phyloP scores from a whole-genome alignment of 495 filamentous ascomycete genomes.

The Tuber indicum region DNA sequence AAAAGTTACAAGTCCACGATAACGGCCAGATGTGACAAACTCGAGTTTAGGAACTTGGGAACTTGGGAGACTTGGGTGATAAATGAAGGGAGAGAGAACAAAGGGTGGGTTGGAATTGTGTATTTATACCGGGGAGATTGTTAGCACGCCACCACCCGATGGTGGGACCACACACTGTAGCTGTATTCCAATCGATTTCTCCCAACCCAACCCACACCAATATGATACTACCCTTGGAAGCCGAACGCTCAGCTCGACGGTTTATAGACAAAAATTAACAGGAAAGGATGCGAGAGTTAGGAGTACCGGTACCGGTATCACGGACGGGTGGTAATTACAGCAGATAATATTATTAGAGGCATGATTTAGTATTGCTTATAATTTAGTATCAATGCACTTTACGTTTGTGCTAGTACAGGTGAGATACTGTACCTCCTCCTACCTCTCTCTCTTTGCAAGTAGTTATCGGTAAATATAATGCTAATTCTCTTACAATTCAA shows the following conservation, averaged over 20 bases:
- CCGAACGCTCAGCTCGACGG: background rate
- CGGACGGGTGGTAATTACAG: background rate
- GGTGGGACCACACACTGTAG: background rate
- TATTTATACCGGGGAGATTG: background rate
- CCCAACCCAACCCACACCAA: background rate
- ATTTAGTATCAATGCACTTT: background rate
- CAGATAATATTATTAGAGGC: background rate
- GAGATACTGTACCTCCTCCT: background rate
- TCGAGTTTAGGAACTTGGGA: background rate
- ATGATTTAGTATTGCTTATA: background rate
- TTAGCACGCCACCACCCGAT: constrained; percentile 1
- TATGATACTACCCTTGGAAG: background rate
- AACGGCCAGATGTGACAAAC: background rate
- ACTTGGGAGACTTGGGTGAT: background rate
- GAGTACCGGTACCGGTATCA: background rate
- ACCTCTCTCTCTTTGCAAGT: background rate
- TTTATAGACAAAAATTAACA: background rate
- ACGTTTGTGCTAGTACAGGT: background rate
- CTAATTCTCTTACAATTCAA: background rate
- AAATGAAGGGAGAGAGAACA: background rate
- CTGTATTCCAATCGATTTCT: background rate
- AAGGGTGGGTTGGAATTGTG: background rate
- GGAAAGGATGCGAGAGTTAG: background rate
- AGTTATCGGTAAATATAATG: background rate
- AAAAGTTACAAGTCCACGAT: background rate